Base-by-base conservation (phyloP, 2,329 filamentous ascomycete genomes). In the Paramyrothecium sp. region DNA sequence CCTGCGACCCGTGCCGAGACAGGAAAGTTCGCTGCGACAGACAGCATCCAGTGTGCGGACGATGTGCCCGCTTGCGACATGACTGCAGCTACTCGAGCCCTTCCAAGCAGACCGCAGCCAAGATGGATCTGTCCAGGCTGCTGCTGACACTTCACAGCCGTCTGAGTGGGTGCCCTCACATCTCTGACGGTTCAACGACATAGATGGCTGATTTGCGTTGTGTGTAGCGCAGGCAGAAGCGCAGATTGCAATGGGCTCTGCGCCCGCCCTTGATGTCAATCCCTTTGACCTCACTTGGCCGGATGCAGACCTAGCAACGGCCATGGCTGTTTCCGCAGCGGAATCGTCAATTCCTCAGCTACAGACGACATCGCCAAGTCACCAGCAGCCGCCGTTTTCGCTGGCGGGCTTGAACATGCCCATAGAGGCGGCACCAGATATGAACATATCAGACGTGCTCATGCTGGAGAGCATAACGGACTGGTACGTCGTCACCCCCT, bases 21-120 rank as follows among this genome's bases (percentile, higher is more conserved):
- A 46, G 54, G 22, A 58, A 56, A 13, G 49, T 55, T 19, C 44
- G 49, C 33, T 58, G 56, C 56, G 56, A 58, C 22, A 34, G 54
- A 34, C 38, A 51, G 16, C 38, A 53, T 21, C 56, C 56, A 2
- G 47, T 23, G 10, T 58, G 56, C 20, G 47, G 50, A 10, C 51
- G 56, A 47, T 58, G 56, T 17, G 50, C 38, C 38, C 46, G 41
- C 48, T n/a, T 50, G 56, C 34, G 56, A 13, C 26, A 53, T 17
- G 21, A 38, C 22, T 58, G 56, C 33, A 33, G 48, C 46, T 58
- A 58, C 44, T 56, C 47, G 5, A 49, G 33, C 23, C 56, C 26
- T 12, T 48, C 56, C 30, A 58, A 58, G 21, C 50, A 38, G 11
- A 53, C 56, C 16, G 23, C 50, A 12, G 51, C 53, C 7, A 55